A percentile compares a stretch with the other conserved stretches of the same genome.
Evolutionary conservation across 1,284 basidiomycete genomes (phyloP).

Genomic region (Phellinidium pouzarii): DNA sequence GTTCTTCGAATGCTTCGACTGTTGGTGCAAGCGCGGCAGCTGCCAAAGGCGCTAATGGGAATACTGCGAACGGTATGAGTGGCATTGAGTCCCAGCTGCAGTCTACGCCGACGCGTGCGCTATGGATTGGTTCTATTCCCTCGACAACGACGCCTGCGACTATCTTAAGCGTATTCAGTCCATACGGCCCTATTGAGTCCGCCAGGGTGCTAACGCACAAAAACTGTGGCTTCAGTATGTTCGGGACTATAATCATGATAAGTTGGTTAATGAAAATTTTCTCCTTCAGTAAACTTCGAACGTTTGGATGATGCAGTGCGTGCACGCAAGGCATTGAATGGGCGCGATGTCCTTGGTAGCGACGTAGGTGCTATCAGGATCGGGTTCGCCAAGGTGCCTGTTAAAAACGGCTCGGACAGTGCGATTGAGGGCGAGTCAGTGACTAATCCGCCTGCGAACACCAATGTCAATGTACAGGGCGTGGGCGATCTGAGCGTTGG

Average conservation of each 20-base stretch:
- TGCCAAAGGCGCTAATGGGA: conserved; percentile 39
- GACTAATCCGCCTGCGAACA: conserved; percentile 20
- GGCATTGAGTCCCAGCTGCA: conserved; percentile 78
- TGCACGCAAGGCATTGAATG: conserved; percentile 91
- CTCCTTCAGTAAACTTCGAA: conserved; percentile 83
- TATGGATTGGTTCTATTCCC: conserved; percentile 96
- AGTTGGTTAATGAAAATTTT: conserved; percentile 15
- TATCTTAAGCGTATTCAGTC: conserved; percentile 88
- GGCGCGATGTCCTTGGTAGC: conserved; percentile 89
- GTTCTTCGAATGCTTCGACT: conserved; percentile 52
- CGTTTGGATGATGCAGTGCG: conserved; percentile 92
- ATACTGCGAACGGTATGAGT: conserved; percentile 43
- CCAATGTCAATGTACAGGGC: conserved; percentile 64
- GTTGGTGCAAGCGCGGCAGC: conserved; percentile 58
- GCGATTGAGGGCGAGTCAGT: conserved; percentile 46
- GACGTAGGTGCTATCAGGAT: conserved; percentile 95
- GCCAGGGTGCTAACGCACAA: conserved; percentile 94
- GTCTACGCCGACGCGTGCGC: conserved; percentile 82
- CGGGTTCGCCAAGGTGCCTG: conserved; percentile 93
- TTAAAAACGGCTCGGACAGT: conserved; percentile 72
- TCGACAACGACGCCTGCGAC: conserved; percentile 89
- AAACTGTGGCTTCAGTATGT: conserved; percentile 89
- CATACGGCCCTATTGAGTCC: conserved; percentile 95
- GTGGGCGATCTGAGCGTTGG: conserved; percentile 77
- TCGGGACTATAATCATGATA: conserved; percentile 11